Evolutionary conservation across 1,284 basidiomycete species (phyloP).

Genomic region (Pisolithus thermaeus): DNA sequence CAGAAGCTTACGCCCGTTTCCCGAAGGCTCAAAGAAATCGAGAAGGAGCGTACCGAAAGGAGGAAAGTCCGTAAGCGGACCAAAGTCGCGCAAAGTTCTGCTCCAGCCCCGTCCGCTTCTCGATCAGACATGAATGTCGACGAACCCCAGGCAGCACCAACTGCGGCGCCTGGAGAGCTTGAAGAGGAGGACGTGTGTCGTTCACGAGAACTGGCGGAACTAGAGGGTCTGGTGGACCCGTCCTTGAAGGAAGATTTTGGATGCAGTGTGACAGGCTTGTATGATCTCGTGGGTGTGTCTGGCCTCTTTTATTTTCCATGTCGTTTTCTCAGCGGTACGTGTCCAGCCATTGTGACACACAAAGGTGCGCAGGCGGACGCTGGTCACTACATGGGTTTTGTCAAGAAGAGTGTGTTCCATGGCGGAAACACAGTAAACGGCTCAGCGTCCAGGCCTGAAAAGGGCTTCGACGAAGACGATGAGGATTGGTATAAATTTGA

Average conservation of each 20-base stretch:
- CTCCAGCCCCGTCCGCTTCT: conserved; percentile 26
- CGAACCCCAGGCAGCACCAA: conserved; percentile 22
- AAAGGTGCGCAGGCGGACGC: conserved; percentile 94
- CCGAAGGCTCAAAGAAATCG: conserved; percentile 69
- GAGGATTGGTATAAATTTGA: conserved; percentile 89
- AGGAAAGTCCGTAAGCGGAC: conserved; percentile 77
- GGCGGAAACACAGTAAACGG: conserved; percentile 9
- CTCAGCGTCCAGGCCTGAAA: conserved; percentile 7
- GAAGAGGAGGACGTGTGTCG: conserved; percentile 59
- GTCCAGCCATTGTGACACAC: conserved; percentile 86
- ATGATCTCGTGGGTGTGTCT: conserved; percentile 74
- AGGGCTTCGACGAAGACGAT: conserved; percentile 44
- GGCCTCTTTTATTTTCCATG: conserved; percentile 2
- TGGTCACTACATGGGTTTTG: conserved; percentile 91
- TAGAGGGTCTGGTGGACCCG: conserved; percentile 58
- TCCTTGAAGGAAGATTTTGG: conserved; percentile 68
- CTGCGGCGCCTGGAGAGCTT: conserved; percentile 36
- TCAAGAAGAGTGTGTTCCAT: conserved; percentile 68
- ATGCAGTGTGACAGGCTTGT: conserved; percentile 69
- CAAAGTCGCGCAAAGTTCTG: conserved; percentile 45
- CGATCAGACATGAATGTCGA: conserved; percentile 24
- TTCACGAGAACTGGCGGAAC: conserved; percentile 56
- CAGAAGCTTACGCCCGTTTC: conserved; percentile 68
- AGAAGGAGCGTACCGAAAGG: conserved; percentile 82
- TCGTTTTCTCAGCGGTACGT: conserved; percentile 3